These are phyloP conservation scores for Multifurca ochricompacta DNA, from an alignment of 768 basidiomycete genomes.

Conservation along the genomic window DNA sequence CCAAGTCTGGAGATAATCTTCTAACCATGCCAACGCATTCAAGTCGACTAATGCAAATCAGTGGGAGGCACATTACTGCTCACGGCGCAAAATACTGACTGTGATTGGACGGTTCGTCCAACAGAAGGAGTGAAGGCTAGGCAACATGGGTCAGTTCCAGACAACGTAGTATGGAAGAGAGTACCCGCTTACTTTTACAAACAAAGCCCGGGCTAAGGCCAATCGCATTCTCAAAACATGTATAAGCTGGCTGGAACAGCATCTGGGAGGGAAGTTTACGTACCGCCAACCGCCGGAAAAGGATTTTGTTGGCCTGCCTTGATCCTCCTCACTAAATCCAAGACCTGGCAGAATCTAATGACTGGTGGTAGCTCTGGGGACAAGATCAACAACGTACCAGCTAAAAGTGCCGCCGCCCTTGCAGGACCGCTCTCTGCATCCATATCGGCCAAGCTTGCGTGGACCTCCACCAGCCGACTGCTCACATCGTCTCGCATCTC, in stretches of 20 bases:
- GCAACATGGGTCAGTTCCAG: slow-evolving; percentile 2
- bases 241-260: background rate
- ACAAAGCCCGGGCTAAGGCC: slow-evolving; percentile 89
- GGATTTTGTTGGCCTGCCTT: slow-evolving; percentile 69
- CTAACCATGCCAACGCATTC: slow-evolving; percentile 95
- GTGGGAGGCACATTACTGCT: background rate
- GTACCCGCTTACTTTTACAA: slow-evolving; percentile 65
- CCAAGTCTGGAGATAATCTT: slow-evolving; percentile 97
- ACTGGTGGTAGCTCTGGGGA: background rate
- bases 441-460: slow-evolving; percentile 89
- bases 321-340: slow-evolving; percentile 86
- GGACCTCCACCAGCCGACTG: slow-evolving; percentile 78
- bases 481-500: slow-evolving; percentile 83
- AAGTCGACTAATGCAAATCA: slow-evolving; percentile 55
- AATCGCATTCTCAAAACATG: slow-evolving; percentile 71
- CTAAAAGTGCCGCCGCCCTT: slow-evolving; percentile 79
- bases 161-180: background rate
- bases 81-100: slow-evolving; percentile 39
- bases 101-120: slow-evolving; percentile 97
- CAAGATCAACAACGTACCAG: slow-evolving; percentile 41
- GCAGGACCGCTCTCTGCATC: slow-evolving; percentile 98
- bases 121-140: slow-evolving; percentile 64
- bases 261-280: slow-evolving; percentile 17
- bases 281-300: slow-evolving; percentile 97
- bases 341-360: slow-evolving; percentile 46